phyloP scores from a whole-genome alignment of 139 green algal species.

The Astrephomene gubernaculifera region DNA sequence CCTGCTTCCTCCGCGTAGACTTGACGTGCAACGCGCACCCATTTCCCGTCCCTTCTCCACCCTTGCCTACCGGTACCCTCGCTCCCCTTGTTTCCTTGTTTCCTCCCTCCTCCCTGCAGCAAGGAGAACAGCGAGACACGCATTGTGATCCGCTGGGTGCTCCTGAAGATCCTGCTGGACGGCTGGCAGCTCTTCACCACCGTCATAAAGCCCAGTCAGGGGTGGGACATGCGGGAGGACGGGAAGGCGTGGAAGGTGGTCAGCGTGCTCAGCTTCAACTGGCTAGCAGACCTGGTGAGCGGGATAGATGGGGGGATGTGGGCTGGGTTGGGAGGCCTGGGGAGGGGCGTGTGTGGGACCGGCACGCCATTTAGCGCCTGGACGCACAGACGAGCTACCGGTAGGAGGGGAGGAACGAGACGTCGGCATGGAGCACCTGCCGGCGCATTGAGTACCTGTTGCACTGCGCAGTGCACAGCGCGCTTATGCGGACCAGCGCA shows the following conservation, averaged over 20 bases:
- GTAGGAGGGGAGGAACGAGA: not conserved
- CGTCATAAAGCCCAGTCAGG: constrained; percentile 19
- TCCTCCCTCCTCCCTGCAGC: not conserved
- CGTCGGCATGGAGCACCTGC: not conserved
- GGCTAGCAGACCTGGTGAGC: not conserved
- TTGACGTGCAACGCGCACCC: not conserved
- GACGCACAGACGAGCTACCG: constrained; percentile 1
- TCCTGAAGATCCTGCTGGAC: constrained; percentile 35
- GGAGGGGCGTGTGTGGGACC: too few species aligned
- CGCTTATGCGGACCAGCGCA: not conserved
- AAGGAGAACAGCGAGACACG: constrained; percentile 40
- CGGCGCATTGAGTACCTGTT: not conserved
- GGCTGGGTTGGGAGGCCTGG: too few species aligned
- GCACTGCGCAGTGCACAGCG: not conserved
- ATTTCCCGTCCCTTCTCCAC: not conserved
- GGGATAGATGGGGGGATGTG: too few species aligned
- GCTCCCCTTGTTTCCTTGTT: too few species aligned
- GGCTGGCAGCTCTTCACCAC: constrained; percentile 37
- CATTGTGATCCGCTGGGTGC: constrained; percentile 31
- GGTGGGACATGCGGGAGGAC: constrained; percentile 23
- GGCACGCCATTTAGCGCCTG: too few species aligned
- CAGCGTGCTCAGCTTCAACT: not conserved
- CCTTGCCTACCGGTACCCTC: not conserved
- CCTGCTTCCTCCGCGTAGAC: not conserved
- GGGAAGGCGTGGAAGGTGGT: not conserved